Base-by-base conservation (phyloP, 768 basidiomycete species). In the Hebeloma cylindrosporum region DNA sequence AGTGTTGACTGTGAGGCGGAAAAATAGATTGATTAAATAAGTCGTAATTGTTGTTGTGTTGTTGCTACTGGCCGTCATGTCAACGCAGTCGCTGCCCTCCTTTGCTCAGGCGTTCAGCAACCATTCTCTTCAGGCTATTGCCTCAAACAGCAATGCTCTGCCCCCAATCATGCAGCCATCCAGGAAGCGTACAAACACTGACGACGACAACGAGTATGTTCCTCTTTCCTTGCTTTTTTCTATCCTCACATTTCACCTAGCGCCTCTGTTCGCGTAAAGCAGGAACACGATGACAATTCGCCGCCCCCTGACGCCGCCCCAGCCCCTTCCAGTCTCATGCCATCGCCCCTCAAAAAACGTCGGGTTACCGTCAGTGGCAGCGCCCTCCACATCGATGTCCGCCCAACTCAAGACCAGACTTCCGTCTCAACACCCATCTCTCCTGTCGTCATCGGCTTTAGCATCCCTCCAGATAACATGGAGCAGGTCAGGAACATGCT, bases 41-140 rank as follows among this genome's bases (percentile, higher is more conserved):
- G 33, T 27, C 39, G 26, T n/a, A n/a, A n/a, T n/a, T n/a, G n/a
- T n/a, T n/a, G 7, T 28, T 32, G 40, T 11, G 32, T 41, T 43
- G 44, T 50, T 20, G 18, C 43, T 50, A 47, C 33, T 61, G 32
- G 72, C 73, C 71, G 40, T 66, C 47, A 75, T 75, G 74, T 70
- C 75, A 51, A 59, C 44, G 49, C 83, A 82, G 62, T 82, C 85
- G 7, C 78, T 90, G 28, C 88, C 88, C 29, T 85, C 88, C 31
- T 90, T 90, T 64, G 81, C 83, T 2, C 82, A 85, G 67, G 79
- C 88, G 0, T 90, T 90, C 67, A 79, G 75, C 60, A 68, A 55
- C 40, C 74, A 76, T 1, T 79, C 81, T 5, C 65, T 85, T 43
- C 69, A 61, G 63, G 73, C 65, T 47, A 71, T 80, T 16, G 62